Evolutionary conservation across 2,329 filamentous ascomycete species (phyloP).

Genomic region (Ophioceras dolichostomum): DNA sequence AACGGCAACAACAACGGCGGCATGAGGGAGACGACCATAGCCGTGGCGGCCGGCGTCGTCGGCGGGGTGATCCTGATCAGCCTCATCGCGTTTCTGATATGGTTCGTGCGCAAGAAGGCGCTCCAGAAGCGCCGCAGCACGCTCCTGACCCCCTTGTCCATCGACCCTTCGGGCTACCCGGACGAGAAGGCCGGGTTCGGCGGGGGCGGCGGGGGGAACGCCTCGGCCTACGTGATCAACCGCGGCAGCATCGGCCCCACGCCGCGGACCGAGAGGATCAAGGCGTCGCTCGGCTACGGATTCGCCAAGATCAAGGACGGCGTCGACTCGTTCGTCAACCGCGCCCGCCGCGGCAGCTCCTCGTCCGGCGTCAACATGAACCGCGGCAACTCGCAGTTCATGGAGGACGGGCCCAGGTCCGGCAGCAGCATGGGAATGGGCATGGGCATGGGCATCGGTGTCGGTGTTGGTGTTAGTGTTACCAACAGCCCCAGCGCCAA

Average conservation of each 20-base stretch:
- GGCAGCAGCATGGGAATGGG: constrained; percentile 11
- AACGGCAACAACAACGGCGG: constrained; percentile 6
- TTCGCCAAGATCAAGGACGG: constrained; percentile 21
- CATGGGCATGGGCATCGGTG: constrained; percentile 21
- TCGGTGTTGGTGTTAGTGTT: no score
- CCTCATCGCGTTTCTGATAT: constrained; percentile 34
- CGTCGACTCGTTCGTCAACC: constrained; percentile 17
- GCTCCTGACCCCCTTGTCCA: constrained; percentile 33
- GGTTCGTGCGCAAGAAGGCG: constrained; percentile 33
- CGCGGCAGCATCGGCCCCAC: constrained; percentile 37
- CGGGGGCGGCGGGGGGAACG: constrained; percentile 12
- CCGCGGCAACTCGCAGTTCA: constrained; percentile 40
- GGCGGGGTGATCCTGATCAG: constrained; percentile 34
- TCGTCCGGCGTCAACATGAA: constrained; percentile 33
- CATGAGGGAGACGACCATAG: constrained; percentile 21
- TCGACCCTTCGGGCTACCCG: constrained; percentile 11
- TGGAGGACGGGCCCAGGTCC: constrained; percentile 14
- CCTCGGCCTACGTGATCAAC: constrained; percentile 24
- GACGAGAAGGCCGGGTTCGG: constrained; percentile 3
- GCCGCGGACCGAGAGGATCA: constrained; percentile 27
- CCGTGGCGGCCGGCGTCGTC: constrained; percentile 38
- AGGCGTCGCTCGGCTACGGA: constrained; percentile 23
- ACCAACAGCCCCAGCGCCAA: no score
- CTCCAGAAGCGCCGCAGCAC: constrained; percentile 31
- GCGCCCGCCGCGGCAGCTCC: constrained; percentile 17